These are phyloP conservation scores for Globisporangium abappressorium DNA, from an alignment of 352 stramenopile species.

Conservation along the genomic window DNA sequence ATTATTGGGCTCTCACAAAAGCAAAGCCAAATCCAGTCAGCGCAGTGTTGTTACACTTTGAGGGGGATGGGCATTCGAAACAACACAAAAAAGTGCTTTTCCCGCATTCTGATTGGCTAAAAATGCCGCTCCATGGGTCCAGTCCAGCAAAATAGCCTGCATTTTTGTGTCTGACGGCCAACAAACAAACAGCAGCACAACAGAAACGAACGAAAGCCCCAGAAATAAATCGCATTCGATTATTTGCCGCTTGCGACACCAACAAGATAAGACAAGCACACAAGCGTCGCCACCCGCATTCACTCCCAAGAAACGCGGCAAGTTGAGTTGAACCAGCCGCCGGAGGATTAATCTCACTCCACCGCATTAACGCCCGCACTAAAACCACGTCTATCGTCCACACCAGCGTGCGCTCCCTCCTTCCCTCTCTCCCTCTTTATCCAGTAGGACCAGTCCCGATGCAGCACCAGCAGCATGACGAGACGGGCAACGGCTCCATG, in stretches of 20 bases:
- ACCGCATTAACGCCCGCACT: background rate
- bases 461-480: background rate
- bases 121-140: background rate
- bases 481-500: slow-evolving; percentile 4
- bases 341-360: background rate
- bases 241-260: slow-evolving; percentile 7
- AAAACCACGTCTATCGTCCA: background rate
- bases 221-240: background rate
- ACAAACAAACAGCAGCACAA: background rate
- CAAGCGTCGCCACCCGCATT: background rate
- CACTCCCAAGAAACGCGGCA: background rate
- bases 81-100: background rate
- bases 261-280: background rate
- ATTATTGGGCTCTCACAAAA: background rate
- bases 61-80: background rate
- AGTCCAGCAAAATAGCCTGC: background rate
- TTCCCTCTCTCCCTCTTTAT: no score
- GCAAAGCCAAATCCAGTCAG: slow-evolving; percentile 5
- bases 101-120: background rate
- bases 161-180: background rate
- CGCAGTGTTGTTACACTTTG: background rate
- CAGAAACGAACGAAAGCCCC: background rate
- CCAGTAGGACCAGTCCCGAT: background rate
- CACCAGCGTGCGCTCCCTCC: no score
- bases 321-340: background rate